These are phyloP conservation scores for Penicillium cosmopolitanum DNA, from an alignment of 495 filamentous ascomycete species.

Conservation along the genomic window DNA sequence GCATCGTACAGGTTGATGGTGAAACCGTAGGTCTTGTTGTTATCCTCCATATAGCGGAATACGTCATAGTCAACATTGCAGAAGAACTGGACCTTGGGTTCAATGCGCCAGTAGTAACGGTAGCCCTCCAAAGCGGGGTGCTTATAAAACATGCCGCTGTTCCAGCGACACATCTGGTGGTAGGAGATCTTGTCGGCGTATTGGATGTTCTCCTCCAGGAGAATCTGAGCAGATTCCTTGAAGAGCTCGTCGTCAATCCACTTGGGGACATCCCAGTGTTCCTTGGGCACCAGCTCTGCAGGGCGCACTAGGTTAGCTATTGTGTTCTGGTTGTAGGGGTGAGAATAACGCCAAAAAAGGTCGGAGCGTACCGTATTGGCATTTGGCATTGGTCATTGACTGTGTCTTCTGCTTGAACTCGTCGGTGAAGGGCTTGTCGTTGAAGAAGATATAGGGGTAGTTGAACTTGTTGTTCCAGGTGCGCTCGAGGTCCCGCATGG, in stretches of 20 bases:
- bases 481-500: conserved; percentile 88
- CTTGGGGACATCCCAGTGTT: conserved; percentile 89
- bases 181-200: conserved; percentile 88
- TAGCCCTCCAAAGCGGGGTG: conserved; percentile 82
- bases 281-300: conserved; percentile 81
- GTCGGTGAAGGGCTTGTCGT: conserved; percentile 87
- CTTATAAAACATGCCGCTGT: conserved; percentile 96
- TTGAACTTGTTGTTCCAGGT: conserved; percentile 99
- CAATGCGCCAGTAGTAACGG: conserved; percentile 98
- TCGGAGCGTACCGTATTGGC: conserved; percentile 68
- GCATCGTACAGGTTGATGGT: conserved; percentile 97
- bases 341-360: neutral
- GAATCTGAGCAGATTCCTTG: conserved; percentile 78
- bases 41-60: conserved; percentile 96
- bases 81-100: conserved; percentile 99
- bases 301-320: conserved; percentile 11
- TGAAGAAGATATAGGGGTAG: conserved; percentile 99
- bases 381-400: conserved; percentile 81
- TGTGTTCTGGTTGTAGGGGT: neutral
- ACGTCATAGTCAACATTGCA: conserved; percentile 99
- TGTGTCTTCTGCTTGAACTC: conserved; percentile 87
- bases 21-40: conserved; percentile 98
- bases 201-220: conserved; percentile 84
- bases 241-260: conserved; percentile 93
- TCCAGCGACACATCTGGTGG: conserved; percentile 99